These are phyloP conservation scores for Globisporangium perplexum DNA, from an alignment of 352 stramenopile species.

Conservation along the genomic window DNA sequence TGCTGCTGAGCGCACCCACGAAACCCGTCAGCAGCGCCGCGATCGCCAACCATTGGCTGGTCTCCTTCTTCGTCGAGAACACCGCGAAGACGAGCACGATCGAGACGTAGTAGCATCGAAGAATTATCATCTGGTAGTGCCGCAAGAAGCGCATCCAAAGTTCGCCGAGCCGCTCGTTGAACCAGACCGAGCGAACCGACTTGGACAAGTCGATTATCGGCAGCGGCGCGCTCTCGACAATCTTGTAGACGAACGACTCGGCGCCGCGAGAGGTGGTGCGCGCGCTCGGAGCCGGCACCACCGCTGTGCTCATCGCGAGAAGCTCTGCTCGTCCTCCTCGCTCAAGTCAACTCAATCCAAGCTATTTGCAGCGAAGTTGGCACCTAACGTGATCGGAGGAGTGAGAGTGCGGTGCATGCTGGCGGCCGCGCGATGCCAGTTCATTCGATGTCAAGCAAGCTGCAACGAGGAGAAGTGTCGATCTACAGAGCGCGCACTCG, in stretches of 20 bases:
- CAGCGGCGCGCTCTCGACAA: conserved; percentile 10
- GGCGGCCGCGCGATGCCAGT: too few relatives aligned
- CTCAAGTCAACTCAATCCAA: too few relatives aligned
- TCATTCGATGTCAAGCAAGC: too few relatives aligned
- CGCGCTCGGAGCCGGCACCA: neutral
- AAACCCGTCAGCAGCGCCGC: conserved; percentile 1
- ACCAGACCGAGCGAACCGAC: conserved; percentile 9
- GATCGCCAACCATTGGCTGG: conserved; percentile 1
- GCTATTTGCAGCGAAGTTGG: neutral
- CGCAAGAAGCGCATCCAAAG: conserved; percentile 1
- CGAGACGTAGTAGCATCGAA: conserved; percentile 1
- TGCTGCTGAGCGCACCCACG: conserved; percentile 1
- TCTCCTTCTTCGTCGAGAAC: neutral
- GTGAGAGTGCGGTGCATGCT: too few relatives aligned
- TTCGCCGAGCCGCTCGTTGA: neutral
- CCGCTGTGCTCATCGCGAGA: too few relatives aligned
- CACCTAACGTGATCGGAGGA: too few relatives aligned
- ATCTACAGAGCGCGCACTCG: neutral
- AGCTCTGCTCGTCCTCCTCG: too few relatives aligned
- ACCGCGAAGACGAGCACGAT: conserved; percentile 2
- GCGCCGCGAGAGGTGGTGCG: neutral
- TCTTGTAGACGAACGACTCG: conserved; percentile 11
- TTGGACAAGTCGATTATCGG: conserved; percentile 7
- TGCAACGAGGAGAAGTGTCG: too few relatives aligned
- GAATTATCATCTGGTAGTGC: neutral